Conservation (phyloP, 495 filamentous ascomycete species). For the Neurospora hispaniola region DNA sequence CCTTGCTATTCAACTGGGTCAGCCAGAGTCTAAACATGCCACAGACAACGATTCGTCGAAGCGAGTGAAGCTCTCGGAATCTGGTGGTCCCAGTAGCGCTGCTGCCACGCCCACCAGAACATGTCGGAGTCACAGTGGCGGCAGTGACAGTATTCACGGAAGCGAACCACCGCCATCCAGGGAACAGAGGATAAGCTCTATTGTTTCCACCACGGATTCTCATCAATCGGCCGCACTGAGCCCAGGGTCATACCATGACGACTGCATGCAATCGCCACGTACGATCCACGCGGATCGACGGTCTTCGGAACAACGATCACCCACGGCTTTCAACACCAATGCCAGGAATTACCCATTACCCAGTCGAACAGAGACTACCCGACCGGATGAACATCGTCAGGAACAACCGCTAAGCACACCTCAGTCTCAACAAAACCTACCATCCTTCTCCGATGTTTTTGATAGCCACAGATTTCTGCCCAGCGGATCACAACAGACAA, state of each 20-base stretch:
- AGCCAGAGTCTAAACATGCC: neutral
- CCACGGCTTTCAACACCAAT: constrained; percentile 10
- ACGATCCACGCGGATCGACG: constrained; percentile 8
- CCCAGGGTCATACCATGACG: constrained; percentile 22
- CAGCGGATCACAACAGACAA: constrained; percentile 1
- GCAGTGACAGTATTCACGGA: constrained; percentile 31
- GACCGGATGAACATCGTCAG: constrained; percentile 12
- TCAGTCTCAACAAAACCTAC: constrained; percentile 12
- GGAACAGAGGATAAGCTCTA: constrained; percentile 30
- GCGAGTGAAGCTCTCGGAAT: constrained; percentile 27
- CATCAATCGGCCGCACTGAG: constrained; percentile 17
- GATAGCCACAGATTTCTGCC: constrained; percentile 12
- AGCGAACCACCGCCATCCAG: constrained; percentile 35
- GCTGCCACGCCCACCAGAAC: constrained; percentile 23
- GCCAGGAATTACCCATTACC: constrained; percentile 7
- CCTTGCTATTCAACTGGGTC: neutral
- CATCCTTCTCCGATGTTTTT: constrained; percentile 26
- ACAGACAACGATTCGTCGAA: constrained; percentile 37
- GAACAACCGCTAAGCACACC: constrained; percentile 10
- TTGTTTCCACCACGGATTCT: constrained; percentile 25
- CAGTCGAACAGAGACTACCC: constrained; percentile 7
- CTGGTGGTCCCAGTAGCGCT: constrained; percentile 14
- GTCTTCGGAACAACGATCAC: constrained; percentile 16
- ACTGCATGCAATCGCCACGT: constrained; percentile 24
- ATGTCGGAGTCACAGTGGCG: constrained; percentile 29